phyloP scores from a whole-genome alignment of 176 grass and related monocot species.

The Metroxylon sagu region DNA sequence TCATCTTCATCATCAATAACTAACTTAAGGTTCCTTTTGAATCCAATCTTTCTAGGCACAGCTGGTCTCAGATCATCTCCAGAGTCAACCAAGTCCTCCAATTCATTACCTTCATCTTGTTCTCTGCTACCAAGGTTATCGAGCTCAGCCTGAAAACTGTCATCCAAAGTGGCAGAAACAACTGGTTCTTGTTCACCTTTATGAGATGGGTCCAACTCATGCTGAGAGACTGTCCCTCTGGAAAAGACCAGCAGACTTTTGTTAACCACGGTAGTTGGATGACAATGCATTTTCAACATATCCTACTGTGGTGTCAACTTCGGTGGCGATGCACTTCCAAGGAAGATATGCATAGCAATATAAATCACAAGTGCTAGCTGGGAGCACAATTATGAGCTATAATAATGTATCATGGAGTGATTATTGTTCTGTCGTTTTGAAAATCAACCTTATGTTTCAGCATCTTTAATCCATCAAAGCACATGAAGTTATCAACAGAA shows the following conservation, averaged over 20 bases:
- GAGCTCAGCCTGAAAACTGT: slow-evolving; percentile 31
- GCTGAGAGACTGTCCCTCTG: slow-evolving; percentile 24
- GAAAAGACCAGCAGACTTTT: slow-evolving; percentile 3
- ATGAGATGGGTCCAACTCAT: slow-evolving; percentile 9
- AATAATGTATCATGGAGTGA: no score
- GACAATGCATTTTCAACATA: background rate
- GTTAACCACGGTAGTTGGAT: background rate
- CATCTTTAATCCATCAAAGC: no score
- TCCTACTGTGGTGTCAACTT: no score
- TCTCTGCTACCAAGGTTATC: slow-evolving; percentile 16
- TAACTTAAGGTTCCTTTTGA: slow-evolving; percentile 57
- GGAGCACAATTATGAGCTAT: no score
- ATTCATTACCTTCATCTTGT: background rate
- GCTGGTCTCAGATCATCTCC: slow-evolving; percentile 10
- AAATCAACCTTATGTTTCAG: no score
- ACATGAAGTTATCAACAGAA: no score
- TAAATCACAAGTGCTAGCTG: no score
- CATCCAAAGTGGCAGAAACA: slow-evolving; percentile 38
- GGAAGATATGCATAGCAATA: no score
- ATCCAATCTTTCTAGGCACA: slow-evolving; percentile 21
- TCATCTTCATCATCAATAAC: slow-evolving; percentile 50
- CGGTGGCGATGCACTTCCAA: no score
- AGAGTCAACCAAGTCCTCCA: slow-evolving; percentile 28
- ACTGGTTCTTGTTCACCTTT: slow-evolving; percentile 21
- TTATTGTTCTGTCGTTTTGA: no score